These are phyloP conservation scores for Aspergillus steynii DNA, from an alignment of 495 filamentous ascomycete species.

Conservation along the genomic window DNA sequence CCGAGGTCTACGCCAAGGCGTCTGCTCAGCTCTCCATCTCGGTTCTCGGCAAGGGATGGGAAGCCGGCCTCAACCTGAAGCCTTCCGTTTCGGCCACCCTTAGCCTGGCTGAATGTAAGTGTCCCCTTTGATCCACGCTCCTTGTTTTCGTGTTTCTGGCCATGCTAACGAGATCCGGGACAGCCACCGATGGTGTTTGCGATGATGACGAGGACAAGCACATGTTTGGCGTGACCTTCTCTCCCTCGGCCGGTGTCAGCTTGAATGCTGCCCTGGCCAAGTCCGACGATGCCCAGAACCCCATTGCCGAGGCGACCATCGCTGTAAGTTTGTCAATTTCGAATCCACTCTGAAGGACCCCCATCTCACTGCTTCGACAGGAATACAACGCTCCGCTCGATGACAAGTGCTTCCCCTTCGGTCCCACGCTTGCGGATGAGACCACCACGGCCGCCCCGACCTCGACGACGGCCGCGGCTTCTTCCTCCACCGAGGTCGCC, in stretches of 20 bases:
- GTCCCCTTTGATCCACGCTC: neutral
- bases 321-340: constrained; percentile 14
- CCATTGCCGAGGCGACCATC: constrained; percentile 14
- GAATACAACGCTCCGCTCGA: neutral
- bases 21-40: constrained; percentile 27
- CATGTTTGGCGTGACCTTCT: constrained; percentile 18
- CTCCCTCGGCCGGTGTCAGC: constrained; percentile 20
- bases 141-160: neutral
- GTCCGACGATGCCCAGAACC: constrained; percentile 11
- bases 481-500: too few relatives aligned
- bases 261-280: constrained; percentile 18
- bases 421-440: neutral
- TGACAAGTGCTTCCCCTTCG: neutral
- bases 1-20: constrained; percentile 28
- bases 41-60: constrained; percentile 34
- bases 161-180: constrained; percentile 7
- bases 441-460: neutral
- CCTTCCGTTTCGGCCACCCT: constrained; percentile 31
- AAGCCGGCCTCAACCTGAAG: constrained; percentile 34
- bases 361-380: too few relatives aligned
- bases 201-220: constrained; percentile 9
- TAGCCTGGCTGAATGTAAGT: constrained; percentile 27
- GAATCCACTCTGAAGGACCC: neutral
- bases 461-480: neutral
- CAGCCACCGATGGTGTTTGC: constrained; percentile 21